Evolutionary conservation across 2,329 filamentous ascomycete genomes (phyloP), one percentile per base, ranked within the genome.

Genomic region (Teratosphaeria zuluensis): DNA sequence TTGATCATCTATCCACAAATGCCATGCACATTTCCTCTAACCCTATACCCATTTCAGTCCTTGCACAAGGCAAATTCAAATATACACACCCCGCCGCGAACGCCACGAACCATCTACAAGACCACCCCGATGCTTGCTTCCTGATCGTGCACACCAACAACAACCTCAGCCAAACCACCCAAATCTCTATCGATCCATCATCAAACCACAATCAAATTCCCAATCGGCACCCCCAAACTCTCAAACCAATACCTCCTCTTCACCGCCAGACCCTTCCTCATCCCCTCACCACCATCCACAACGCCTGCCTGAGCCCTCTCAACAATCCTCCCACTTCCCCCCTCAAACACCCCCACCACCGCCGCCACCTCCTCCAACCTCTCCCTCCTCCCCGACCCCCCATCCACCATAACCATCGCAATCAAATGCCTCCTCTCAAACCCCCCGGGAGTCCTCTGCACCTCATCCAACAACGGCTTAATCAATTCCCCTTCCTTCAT

Each of bases 341-440:
- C 16, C 19, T 65, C 65, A 28, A 67, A 64, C 1, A 14, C 30
- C 12, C 65, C 70, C 4, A 62, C 31, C n/a, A 58, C 65, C 4
- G 51, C 60, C 57, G 77, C 80, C n/a, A 87, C 84, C 52, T 77
- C 75, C 51, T 74, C 78, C 33, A 96, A 77, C 58, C 85, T 74
- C 31, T 81, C 79, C 65, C 90, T 87, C 11, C 83, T 83, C 58
- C 81, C 78, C 32, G 32, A 79, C 0, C 86, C 87, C 0, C 89
- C 90, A 0, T 84, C 84, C 21, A 95, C 82, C 82, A 97, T 89
- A 46, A 95, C 80, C 82, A 96, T 84, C 12, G 89, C 84, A 42
- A 97, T 86, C 2, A 86, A 86, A 66, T 91, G 80, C 51, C 84
- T 81, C 11, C 91, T 77, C 56, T 81, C 79, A 56, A 91, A 77